phyloP scores from a whole-genome alignment of 352 stramenopile genomes.

The Nothophytophthora sp. region DNA sequence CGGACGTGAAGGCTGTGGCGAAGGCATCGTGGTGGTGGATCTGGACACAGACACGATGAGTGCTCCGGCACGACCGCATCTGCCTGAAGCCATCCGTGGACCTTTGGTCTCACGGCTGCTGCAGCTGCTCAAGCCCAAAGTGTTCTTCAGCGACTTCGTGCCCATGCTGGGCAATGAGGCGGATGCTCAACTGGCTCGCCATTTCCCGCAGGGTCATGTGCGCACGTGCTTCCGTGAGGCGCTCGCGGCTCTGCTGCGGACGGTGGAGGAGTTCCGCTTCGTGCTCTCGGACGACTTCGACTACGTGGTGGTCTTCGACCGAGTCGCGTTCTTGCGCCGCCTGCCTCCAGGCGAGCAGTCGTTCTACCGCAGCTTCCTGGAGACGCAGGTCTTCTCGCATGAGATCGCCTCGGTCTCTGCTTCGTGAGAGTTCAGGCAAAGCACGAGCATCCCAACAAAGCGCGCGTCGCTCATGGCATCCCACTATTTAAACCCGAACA shows the following conservation, averaged over 20 bases:
- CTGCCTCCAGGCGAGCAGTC: constrained; percentile 50
- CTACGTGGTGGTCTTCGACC: constrained; percentile 87
- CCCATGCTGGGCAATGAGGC: constrained; percentile 50
- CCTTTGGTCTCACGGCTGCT: constrained; percentile 53
- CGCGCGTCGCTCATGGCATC: too few species aligned
- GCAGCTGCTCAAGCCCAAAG: constrained; percentile 68
- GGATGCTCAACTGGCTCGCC: constrained; percentile 20
- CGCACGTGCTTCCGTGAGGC: constrained; percentile 58
- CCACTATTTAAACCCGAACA: too few species aligned
- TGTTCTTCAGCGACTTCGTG: constrained; percentile 80
- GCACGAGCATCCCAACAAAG: too few species aligned
- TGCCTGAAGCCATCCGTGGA: constrained; percentile 46
- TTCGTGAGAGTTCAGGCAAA: too few species aligned
- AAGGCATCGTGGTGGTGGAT: constrained; percentile 75
- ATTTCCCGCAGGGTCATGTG: constrained; percentile 63
- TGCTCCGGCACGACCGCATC: constrained; percentile 31
- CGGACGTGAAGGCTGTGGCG: constrained; percentile 65
- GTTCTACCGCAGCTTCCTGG: constrained; percentile 81
- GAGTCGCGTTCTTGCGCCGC: constrained; percentile 60
- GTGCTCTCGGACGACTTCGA: constrained; percentile 88
- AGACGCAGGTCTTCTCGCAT: constrained; percentile 88
- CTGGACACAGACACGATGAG: constrained; percentile 67
- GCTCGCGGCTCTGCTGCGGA: constrained; percentile 51
- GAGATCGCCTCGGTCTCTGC: constrained; percentile 71
- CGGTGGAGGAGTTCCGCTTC: constrained; percentile 80